Percentiles rank a stretch among this genome's conserved stretches.
These are phyloP conservation scores for Pleomassaria siparia DNA, from an alignment of 2,329 filamentous ascomycete genomes.

Conservation along the genomic window DNA sequence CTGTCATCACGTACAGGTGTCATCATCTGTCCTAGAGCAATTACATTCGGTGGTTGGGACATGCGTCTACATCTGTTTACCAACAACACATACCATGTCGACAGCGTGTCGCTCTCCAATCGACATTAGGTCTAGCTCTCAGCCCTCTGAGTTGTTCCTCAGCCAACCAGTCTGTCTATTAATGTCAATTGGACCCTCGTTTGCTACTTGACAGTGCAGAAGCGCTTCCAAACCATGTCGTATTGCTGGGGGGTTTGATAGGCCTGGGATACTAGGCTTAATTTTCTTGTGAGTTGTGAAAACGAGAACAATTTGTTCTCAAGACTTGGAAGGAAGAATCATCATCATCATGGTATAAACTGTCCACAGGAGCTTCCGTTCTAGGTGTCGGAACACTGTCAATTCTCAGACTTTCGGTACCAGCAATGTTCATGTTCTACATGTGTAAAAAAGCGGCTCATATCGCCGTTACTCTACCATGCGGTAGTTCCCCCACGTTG, in stretches of 20 bases:
- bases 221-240: neutral
- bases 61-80: neutral
- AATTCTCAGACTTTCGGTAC: too few species aligned
- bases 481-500: too few species aligned
- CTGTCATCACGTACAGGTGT: too few species aligned
- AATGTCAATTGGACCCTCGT: neutral
- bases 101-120: neutral
- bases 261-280: neutral
- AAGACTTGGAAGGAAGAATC: neutral
- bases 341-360: too few species aligned
- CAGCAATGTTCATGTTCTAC: too few species aligned
- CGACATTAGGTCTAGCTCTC: neutral
- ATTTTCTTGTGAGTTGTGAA: neutral
- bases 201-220: neutral
- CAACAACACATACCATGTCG: neutral
- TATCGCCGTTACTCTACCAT: too few species aligned
- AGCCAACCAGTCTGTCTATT: neutral
- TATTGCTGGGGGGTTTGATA: neutral
- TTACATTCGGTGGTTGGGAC: neutral
- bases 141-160: neutral
- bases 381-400: too few species aligned
- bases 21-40: neutral
- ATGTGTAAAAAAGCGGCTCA: too few species aligned
- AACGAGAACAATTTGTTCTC: neutral
- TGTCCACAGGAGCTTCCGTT: too few species aligned